Conservation (phyloP, 208 protist species). For the Crithidia mellificae region DNA sequence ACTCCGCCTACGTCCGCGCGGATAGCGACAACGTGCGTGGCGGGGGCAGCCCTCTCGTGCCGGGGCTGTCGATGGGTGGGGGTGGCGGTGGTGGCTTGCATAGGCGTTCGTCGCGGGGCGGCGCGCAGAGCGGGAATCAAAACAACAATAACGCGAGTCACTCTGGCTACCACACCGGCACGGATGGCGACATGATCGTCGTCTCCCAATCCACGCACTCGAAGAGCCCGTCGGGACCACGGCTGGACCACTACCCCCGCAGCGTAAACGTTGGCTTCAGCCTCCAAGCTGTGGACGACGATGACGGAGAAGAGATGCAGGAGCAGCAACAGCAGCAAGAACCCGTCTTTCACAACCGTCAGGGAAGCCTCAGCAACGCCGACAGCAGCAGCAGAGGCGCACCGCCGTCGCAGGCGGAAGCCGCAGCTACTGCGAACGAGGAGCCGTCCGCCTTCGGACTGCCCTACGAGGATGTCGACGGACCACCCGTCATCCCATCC, state of each 20-base stretch:
- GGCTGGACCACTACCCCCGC: conserved; percentile 35
- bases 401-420: neutral
- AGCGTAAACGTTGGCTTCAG: conserved; percentile 31
- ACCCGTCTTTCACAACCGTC: no score
- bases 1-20: neutral
- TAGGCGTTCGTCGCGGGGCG: conserved; percentile 7
- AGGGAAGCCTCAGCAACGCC: neutral
- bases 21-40: neutral
- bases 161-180: conserved; percentile 3
- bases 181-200: neutral
- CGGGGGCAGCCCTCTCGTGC: neutral
- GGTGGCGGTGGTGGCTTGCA: no score
- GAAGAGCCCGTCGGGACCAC: conserved; percentile 38
- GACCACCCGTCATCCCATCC: conserved; percentile 1
- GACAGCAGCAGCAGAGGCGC: neutral
- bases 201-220: conserved; percentile 26
- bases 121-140: no score
- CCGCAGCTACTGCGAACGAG: neutral
- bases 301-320: conserved; percentile 34
- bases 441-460: conserved; percentile 5
- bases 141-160: neutral
- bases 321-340: no score
- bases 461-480: neutral
- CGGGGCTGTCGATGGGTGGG: neutral
- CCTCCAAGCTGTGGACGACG: conserved; percentile 32